phyloP scores from a whole-genome alignment of 2,329 filamentous ascomycete genomes.

The Colletotrichum chrysophilum region DNA sequence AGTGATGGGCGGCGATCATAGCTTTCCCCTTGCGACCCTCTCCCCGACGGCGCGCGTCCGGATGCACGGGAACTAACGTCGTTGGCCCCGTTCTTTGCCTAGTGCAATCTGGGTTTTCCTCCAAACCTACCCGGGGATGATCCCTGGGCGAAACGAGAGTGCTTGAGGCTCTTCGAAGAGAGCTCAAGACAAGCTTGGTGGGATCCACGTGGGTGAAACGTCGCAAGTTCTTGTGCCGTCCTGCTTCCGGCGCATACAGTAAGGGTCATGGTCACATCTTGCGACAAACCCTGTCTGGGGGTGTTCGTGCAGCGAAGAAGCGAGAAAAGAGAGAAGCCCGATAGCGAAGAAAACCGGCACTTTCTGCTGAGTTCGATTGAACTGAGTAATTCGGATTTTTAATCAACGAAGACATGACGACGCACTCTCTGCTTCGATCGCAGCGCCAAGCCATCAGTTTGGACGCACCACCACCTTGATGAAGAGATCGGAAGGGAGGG shows the following conservation, averaged over 20 bases:
- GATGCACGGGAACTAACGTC: not conserved
- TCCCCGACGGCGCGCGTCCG: not conserved
- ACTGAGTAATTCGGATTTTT: not conserved
- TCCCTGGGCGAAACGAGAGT: slow-evolving; percentile 7
- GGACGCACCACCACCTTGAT: not conserved
- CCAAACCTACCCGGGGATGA: not conserved
- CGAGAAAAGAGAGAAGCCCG: not conserved
- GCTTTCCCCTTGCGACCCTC: not conserved
- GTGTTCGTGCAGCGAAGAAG: not conserved
- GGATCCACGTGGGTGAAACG: slow-evolving; percentile 16
- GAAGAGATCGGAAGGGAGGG: not conserved
- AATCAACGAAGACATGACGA: not conserved
- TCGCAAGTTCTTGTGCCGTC: slow-evolving; percentile 19
- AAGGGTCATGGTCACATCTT: not conserved
- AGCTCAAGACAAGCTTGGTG: not conserved
- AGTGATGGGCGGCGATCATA: slow-evolving; percentile 10
- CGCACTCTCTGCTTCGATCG: not conserved
- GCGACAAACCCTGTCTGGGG: slow-evolving; percentile 16
- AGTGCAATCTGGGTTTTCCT: not conserved
- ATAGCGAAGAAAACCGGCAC: not conserved
- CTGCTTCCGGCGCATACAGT: slow-evolving; percentile 12
- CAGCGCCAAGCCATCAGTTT: slow-evolving; percentile 18
- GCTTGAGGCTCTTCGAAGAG: not conserved
- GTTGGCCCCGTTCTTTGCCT: not conserved
- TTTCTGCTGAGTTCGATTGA: not conserved